A percentile compares a stretch with the other conserved stretches of the same genome.
Evolutionary conservation across 2,329 filamentous ascomycete species (phyloP).

Genomic region (Clonostachys rhizophaga): DNA sequence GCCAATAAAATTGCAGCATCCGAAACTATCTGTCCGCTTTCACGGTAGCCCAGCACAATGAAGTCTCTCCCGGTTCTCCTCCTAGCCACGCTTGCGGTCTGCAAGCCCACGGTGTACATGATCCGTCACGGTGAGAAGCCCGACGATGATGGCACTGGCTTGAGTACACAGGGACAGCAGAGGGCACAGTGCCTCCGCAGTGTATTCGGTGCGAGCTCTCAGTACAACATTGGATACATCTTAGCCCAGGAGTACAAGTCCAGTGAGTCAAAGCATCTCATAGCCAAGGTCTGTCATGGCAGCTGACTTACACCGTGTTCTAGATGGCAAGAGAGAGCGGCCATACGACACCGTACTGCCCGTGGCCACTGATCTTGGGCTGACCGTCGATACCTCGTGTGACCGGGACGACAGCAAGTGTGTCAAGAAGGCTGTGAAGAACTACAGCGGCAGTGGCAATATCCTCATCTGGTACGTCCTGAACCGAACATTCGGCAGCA

Average conservation of each 20-base stretch:
- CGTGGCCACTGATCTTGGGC: conserved; percentile 47
- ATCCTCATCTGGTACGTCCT: conserved; percentile 46
- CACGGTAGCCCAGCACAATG: background rate
- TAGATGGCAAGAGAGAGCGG: conserved; percentile 45
- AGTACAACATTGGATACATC: conserved; percentile 53
- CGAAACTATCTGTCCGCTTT: no score
- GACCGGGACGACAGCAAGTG: conserved; percentile 50
- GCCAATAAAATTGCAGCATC: no score
- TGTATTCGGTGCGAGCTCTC: conserved; percentile 47
- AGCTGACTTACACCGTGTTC: background rate
- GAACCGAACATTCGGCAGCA: no score
- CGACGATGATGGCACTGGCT: conserved; percentile 33
- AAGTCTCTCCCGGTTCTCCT: background rate
- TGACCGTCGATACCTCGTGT: conserved; percentile 50
- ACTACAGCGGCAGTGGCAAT: conserved; percentile 45
- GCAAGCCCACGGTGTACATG: conserved; percentile 49
- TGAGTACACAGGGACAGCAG: conserved; percentile 43
- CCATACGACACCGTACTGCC: conserved; percentile 54
- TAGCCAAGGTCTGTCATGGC: background rate
- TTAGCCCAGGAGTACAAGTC: conserved; percentile 50
- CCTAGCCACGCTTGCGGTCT: conserved; percentile 9
- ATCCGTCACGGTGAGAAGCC: conserved; percentile 65
- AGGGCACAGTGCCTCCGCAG: conserved; percentile 52
- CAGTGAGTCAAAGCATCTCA: conserved; percentile 16
- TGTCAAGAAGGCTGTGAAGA: conserved; percentile 42